phyloP scores from a whole-genome alignment of 2,329 filamentous ascomycete genomes.

The Beauveria australis region DNA sequence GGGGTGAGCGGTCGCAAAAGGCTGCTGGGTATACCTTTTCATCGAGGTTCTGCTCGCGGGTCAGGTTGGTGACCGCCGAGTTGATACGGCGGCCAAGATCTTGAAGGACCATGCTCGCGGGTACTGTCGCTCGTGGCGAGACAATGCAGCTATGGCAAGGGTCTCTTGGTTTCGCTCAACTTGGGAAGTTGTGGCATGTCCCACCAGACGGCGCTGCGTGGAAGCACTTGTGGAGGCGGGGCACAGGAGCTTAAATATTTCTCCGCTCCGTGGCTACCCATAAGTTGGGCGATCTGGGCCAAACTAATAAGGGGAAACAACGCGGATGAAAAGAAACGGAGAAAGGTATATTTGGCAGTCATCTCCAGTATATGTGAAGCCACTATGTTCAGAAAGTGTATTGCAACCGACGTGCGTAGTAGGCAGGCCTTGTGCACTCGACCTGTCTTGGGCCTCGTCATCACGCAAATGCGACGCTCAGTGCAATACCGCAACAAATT shows the following conservation, averaged over 20 bases:
- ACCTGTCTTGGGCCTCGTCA: not conserved
- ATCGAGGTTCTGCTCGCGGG: conserved; percentile 84
- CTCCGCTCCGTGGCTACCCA: conserved; percentile 9
- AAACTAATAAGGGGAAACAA: not conserved
- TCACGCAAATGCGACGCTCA: not conserved
- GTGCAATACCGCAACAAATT: too few relatives aligned
- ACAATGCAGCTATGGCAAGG: not conserved
- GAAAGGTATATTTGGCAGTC: not conserved
- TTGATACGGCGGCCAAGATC: conserved; percentile 98
- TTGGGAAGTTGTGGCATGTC: conserved; percentile 11
- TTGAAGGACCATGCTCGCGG: conserved; percentile 79
- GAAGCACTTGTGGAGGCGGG: conserved; percentile 10
- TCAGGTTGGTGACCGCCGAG: conserved; percentile 87
- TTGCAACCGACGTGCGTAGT: not conserved
- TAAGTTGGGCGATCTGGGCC: not conserved
- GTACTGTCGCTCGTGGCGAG: conserved; percentile 6
- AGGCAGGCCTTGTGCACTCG: not conserved
- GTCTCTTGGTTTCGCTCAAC: conserved; percentile 7
- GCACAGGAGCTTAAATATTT: conserved; percentile 11
- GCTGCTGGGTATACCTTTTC: conserved; percentile 62
- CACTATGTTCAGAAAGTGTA: not conserved
- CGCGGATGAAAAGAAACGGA: not conserved
- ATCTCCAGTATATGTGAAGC: not conserved
- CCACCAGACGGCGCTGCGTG: not conserved
- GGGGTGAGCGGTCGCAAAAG: not conserved